Percentiles rank a stretch among this genome's conserved stretches.
phyloP scores from a whole-genome alignment of 495 filamentous ascomycete genomes.

The Podospora anserina region DNA sequence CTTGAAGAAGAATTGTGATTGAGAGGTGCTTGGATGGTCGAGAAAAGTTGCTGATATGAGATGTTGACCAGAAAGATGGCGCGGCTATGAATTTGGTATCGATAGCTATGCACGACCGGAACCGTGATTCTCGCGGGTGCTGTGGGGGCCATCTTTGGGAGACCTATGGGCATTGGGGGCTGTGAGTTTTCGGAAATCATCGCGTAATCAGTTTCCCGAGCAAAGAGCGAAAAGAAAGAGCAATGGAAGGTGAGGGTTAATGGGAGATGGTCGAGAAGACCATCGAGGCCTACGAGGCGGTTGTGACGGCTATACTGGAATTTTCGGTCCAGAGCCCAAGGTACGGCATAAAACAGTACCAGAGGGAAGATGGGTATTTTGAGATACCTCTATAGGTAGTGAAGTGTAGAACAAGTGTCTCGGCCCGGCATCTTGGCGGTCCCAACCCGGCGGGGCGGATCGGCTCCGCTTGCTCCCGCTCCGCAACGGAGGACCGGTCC shows the following conservation, averaged over 20 bases:
- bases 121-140: slow-evolving; percentile 11
- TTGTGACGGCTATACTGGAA: slow-evolving; percentile 18
- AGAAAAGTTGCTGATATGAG: background rate
- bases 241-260: background rate
- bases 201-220: no score
- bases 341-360: slow-evolving; percentile 17
- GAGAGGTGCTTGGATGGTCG: background rate
- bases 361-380: slow-evolving; percentile 22
- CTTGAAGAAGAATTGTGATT: slow-evolving; percentile 27
- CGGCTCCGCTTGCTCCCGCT: background rate
- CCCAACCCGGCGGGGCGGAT: background rate
- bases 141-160: background rate
- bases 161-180: background rate
- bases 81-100: slow-evolving; percentile 17
- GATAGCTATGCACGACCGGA: slow-evolving; percentile 12
- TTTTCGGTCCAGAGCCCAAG: slow-evolving; percentile 23
- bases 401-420: background rate
- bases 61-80: slow-evolving; percentile 12
- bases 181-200: slow-evolving; percentile 21
- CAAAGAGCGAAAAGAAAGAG: background rate
- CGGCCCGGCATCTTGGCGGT: background rate
- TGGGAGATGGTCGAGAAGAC: background rate
- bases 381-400: slow-evolving; percentile 4
- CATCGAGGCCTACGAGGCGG: slow-evolving; percentile 14
- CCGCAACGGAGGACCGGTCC: background rate